Evolutionary conservation across 2,329 filamentous ascomycete species (phyloP), one percentile per base, ranked within the genome.

Genomic region (Alternaria ethzedia): DNA sequence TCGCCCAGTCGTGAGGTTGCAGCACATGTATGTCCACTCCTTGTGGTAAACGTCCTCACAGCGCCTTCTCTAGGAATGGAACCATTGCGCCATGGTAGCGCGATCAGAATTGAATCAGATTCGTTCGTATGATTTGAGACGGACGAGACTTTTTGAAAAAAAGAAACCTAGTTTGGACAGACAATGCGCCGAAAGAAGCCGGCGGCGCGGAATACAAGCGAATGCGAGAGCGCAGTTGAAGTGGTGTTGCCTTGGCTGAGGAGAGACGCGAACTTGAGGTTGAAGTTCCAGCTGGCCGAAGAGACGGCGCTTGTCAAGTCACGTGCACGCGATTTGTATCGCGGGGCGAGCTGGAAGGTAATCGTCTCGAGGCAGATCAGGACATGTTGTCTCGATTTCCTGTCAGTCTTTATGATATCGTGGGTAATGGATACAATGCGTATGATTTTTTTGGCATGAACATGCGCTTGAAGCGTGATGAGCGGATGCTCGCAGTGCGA

Each of bases 241-340:
- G 32, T 54, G 30, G 21, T 30, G 63, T 63, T 56, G 56, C 45
- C 17, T 49, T 43, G 56, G 25, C 20, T 52, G 52, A 44, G 44
- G 9, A 15, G 21, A 50, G 54, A 47, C 6, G 41, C 52, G 32
- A 36, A 45, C 9, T 52, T 62, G 59, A 62, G 47, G 59, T 62
- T 63, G 57, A 32, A 28, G 25, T 60, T 25, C 54, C 26, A 43
- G 45, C 17, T 26, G n/a, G 52, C 23, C n/a, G 20, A 26, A 26
- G 36, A 54, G 20, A n/a, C 47, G 59, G 46, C 63, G 52, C 55
- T 59, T 63, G 49, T 32, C 47, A 25, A 7, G 57, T 66, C 63
- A 66, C 63, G 61, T 66, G 63, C 57, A 21, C 15, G 21, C 12
- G 17, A 32, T 23, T n/a, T 54, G 50, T 41, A 57, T 54, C 15